Evolutionary conservation across 352 stramenopile species (phyloP).

Genomic region (Phytophthora multivora): DNA sequence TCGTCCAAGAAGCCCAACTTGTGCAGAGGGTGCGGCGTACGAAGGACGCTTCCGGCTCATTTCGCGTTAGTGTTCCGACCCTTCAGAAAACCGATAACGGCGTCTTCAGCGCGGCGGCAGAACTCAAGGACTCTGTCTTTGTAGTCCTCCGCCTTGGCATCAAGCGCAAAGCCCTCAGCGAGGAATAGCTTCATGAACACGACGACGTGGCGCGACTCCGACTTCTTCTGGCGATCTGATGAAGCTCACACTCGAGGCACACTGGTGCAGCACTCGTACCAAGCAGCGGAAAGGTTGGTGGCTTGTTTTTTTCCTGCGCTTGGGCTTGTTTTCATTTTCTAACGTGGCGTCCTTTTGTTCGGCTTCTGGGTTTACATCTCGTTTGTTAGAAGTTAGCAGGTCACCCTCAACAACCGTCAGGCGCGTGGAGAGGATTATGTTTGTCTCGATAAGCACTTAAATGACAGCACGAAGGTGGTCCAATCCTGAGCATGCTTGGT

Average conservation of each 20-base stretch:
- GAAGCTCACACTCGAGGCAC: background rate
- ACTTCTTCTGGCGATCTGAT: conserved; percentile 24
- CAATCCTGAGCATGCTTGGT: background rate
- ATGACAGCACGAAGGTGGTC: conserved; percentile 7
- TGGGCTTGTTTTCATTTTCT: conserved; percentile 1
- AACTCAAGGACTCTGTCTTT: conserved; percentile 5
- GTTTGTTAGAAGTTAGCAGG: too few species aligned
- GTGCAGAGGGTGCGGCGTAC: too few species aligned
- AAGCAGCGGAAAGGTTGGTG: conserved; percentile 2
- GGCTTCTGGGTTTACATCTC: background rate
- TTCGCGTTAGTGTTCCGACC: background rate
- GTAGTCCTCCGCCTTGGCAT: background rate
- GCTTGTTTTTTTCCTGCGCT: conserved; percentile 8
- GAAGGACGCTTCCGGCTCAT: conserved; percentile 2
- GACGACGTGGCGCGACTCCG: conserved; percentile 18
- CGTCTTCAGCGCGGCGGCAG: background rate
- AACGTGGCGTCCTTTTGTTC: background rate
- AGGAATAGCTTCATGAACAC: conserved; percentile 30
- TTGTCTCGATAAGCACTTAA: conserved; percentile 9
- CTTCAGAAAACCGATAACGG: conserved; percentile 10
- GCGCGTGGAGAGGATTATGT: background rate
- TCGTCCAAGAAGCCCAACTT: too few species aligned
- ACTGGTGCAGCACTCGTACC: conserved; percentile 20
- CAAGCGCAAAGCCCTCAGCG: background rate
- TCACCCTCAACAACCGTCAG: conserved; percentile 6